phyloP scores from a whole-genome alignment of 768 basidiomycete species.

The Scleroderma citrinum region DNA sequence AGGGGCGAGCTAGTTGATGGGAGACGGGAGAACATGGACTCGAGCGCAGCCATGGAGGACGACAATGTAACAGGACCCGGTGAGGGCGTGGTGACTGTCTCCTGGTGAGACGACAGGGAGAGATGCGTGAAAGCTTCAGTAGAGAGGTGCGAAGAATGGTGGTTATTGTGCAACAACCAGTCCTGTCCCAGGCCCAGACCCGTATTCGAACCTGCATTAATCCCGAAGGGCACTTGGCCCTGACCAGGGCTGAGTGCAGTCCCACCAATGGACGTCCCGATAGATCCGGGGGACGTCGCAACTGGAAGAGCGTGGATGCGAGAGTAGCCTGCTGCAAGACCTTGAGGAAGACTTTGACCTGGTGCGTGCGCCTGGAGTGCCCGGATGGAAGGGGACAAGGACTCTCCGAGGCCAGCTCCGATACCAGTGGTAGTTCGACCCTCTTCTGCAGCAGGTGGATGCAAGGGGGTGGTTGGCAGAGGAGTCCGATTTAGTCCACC shows the following conservation, averaged over 20 bases:
- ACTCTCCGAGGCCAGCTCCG: conserved; percentile 22
- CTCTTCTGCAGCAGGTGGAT: conserved; percentile 23
- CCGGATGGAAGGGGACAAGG: conserved; percentile 62
- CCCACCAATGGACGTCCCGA: conserved; percentile 21
- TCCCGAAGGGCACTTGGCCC: conserved; percentile 25
- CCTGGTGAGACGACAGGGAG: conserved; percentile 21
- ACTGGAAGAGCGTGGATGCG: conserved; percentile 71
- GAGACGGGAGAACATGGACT: conserved; percentile 50
- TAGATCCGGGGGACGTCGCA: conserved; percentile 32
- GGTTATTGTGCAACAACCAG: conserved; percentile 25
- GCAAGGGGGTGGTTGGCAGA: conserved; percentile 22
- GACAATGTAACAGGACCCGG: conserved; percentile 9
- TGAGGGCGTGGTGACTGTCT: conserved; percentile 4
- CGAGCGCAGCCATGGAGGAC: conserved; percentile 31
- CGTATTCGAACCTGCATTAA: conserved; percentile 20
- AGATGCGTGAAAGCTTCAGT: conserved; percentile 19
- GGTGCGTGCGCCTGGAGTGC: conserved; percentile 86
- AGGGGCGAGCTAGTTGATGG: conserved; percentile 20
- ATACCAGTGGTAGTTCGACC: conserved; percentile 9
- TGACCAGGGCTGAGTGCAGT: conserved; percentile 27
- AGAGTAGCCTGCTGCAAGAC: conserved; percentile 86
- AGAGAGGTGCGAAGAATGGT: conserved; percentile 9
- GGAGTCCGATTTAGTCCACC: conserved; percentile 26
- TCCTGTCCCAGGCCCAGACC: conserved; percentile 12
- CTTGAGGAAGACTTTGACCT: conserved; percentile 87